Percentiles rank a stretch among this genome's conserved stretches.
Conservation (phyloP, 2,329 filamentous ascomycete genomes). For the Ophiostoma angusticollis region DNA sequence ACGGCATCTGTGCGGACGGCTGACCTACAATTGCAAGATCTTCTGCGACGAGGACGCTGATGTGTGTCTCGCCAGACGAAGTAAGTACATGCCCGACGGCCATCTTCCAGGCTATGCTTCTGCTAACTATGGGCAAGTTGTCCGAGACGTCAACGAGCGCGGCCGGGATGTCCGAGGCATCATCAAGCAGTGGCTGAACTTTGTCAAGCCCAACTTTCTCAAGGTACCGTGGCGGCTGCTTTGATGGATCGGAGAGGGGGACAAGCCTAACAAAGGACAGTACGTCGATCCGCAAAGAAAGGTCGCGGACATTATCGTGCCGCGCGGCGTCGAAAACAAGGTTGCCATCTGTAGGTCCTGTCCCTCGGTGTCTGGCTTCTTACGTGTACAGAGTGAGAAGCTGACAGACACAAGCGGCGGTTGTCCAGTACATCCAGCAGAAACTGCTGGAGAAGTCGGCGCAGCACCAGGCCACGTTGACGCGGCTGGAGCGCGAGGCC, state of each 20-base stretch:
- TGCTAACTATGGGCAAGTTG: slow-evolving; percentile 36
- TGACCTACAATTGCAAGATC: slow-evolving; percentile 39
- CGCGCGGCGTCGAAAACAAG: slow-evolving; percentile 83
- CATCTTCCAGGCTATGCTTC: too few relatives aligned
- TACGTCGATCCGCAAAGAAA: slow-evolving; percentile 87
- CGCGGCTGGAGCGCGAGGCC: slow-evolving; percentile 58
- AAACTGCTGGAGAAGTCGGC: slow-evolving; percentile 78
- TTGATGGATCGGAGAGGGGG: not conserved
- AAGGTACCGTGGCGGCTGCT: slow-evolving; percentile 36
- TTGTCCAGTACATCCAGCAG: slow-evolving; percentile 82
- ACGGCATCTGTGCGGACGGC: too few relatives aligned
- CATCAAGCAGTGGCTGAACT: slow-evolving; percentile 95
- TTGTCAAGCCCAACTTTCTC: slow-evolving; percentile 94
- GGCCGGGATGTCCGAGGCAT: slow-evolving; percentile 87
- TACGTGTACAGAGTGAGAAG: too few relatives aligned
- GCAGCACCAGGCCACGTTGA: slow-evolving; percentile 67
- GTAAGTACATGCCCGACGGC: too few relatives aligned
- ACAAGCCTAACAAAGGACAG: slow-evolving; percentile 22
- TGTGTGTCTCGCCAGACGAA: slow-evolving; percentile 77
- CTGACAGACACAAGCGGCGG: slow-evolving; percentile 52
- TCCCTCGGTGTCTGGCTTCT: not conserved
- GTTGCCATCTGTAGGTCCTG: slow-evolving; percentile 62
- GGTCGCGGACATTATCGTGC: slow-evolving; percentile 89
- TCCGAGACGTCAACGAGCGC: slow-evolving; percentile 79
- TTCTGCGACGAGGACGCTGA: slow-evolving; percentile 95